Conservation (phyloP, 139 green algal genomes). For the Volvox reticuliferus region DNA sequence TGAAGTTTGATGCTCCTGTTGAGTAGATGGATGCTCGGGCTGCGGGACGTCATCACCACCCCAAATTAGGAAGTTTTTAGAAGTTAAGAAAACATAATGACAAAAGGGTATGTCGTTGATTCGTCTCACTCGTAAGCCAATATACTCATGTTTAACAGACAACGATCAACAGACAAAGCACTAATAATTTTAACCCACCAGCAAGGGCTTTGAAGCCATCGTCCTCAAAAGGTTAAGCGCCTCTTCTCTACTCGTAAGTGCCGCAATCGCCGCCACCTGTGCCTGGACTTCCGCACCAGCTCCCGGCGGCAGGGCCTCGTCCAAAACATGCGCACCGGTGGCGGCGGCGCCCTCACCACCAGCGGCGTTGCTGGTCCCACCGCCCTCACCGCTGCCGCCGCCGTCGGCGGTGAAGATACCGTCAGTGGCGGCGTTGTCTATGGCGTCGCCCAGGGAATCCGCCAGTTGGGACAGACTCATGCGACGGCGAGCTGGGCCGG, state of each 20-base stretch:
- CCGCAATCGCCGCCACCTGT: conserved; percentile 32
- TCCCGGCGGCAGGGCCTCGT: neutral
- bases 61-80: too few relatives aligned
- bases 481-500: conserved; percentile 8
- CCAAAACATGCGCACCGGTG: neutral
- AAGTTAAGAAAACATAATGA: too few relatives aligned
- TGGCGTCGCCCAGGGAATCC: neutral
- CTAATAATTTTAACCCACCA: neutral
- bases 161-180: neutral
- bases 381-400: neutral
- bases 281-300: neutral
- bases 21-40: too few relatives aligned
- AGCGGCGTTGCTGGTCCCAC: neutral
- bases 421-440: neutral
- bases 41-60: too few relatives aligned
- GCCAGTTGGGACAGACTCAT: conserved; percentile 15
- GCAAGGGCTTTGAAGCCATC: conserved; percentile 10
- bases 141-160: neutral
- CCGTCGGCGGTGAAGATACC: neutral
- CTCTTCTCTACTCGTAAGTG: conserved; percentile 1
- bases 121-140: too few relatives aligned
- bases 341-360: neutral
- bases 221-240: conserved; percentile 12
- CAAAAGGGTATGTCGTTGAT: too few relatives aligned
- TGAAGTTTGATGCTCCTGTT: too few relatives aligned